Evolutionary conservation across 1,139 yeast species (phyloP).

Genomic region (Yamadazyma atmosphaerica): DNA sequence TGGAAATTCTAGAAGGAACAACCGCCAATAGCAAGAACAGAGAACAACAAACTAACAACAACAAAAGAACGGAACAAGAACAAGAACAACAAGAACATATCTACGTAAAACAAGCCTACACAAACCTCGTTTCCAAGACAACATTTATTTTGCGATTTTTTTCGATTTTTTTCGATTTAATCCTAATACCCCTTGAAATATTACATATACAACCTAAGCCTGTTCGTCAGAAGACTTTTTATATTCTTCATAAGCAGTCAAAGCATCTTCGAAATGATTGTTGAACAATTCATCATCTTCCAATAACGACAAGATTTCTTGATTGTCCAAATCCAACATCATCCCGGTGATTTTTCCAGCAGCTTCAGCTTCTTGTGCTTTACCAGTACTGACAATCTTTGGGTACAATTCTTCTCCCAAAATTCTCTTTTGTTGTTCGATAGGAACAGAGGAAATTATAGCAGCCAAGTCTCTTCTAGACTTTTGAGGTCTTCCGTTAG

Average conservation of each 20-base stretch:
- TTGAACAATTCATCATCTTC: constrained; percentile 89
- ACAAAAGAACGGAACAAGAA: too few species aligned
- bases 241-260: constrained; percentile 87
- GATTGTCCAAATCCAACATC: constrained; percentile 94
- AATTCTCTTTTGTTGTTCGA: constrained; percentile 94
- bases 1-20: neutral
- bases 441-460: constrained; percentile 62
- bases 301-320: constrained; percentile 84
- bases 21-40: too few species aligned
- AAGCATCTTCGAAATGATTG: constrained; percentile 93
- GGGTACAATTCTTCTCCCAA: constrained; percentile 98
- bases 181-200: constrained; percentile 26
- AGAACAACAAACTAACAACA: too few species aligned
- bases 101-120: too few species aligned
- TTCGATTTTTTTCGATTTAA: constrained; percentile 30
- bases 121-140: constrained; percentile 6
- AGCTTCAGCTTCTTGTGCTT: constrained; percentile 85
- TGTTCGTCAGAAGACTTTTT: constrained; percentile 49
- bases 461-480: constrained; percentile 53
- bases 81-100: too few species aligned
- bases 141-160: constrained; percentile 24
- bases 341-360: constrained; percentile 99
- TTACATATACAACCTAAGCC: constrained; percentile 27
- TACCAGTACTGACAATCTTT: constrained; percentile 87
- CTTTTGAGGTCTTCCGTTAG: constrained; percentile 39